Evolutionary conservation across 768 basidiomycete genomes (phyloP), one percentile per base, ranked within the genome.

Genomic region (Agrocybe praecox): DNA sequence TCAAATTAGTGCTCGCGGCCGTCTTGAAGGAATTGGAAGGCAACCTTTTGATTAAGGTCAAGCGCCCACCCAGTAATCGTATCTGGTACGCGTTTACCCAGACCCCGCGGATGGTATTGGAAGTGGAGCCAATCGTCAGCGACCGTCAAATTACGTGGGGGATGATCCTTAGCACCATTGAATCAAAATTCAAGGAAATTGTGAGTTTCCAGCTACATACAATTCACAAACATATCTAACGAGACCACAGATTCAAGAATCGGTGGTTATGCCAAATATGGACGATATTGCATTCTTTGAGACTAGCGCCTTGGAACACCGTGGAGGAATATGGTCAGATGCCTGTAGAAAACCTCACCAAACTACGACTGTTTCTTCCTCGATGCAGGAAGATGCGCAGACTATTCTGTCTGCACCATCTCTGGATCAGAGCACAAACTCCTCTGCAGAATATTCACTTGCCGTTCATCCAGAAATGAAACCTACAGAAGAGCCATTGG

Each of bases 241-340:
- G 15, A 26, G 43, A 17, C 3, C 10, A 17, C 65, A 98, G 96
- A 92, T 98, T 55, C 82, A 86, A 63, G 96, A 99, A 63, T 95
- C 95, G 0, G 84, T 98, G 18, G 97, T 99, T 18, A 75, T 96
- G 69, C 97, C 97, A 6, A 93, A 97, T 73, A 97, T 98, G 94
- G 97, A 99, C 70, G 97, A 99, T 65, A 90, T 98, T 57, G 81
- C 95, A 12, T 98, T 95, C 80, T 98, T 96, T 69, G 90, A 97
- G 69, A 96, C 90, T 33, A 65, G 66, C 2, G 64, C 67, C 2
- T 88, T 82, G 64, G 63, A 67, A 49, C 87, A 82, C 55, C 87
- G 96, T 34, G 96, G 96, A 45, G 96, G 96, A 7, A 90, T 99
- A 61, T 98, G 90, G 83, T 79, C 84, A 8, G 92, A 94, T 60